Percentiles rank a stretch among this genome's conserved stretches.
phyloP scores from a whole-genome alignment of 2,329 filamentous ascomycete species.

The Chalara sp. region DNA sequence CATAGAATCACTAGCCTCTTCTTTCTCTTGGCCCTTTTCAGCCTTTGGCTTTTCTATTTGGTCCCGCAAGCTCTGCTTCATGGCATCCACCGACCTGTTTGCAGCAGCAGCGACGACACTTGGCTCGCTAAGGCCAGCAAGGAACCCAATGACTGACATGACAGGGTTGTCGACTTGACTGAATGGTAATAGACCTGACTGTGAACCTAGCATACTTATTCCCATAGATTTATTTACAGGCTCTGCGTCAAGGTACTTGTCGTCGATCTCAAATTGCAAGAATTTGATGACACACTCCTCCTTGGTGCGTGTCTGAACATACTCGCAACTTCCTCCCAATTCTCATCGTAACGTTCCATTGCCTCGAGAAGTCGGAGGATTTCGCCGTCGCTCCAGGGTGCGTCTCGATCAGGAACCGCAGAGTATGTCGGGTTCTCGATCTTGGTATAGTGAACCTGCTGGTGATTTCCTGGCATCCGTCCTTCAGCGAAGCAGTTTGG shows the following conservation, averaged over 20 bases:
- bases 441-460: conserved; percentile 75
- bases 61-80: conserved; percentile 72
- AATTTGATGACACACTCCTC: conserved; percentile 98
- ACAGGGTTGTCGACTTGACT: conserved; percentile 92
- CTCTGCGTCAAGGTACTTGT: conserved; percentile 88
- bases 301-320: conserved; percentile 83
- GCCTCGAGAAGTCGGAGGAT: conserved; percentile 84
- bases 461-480: conserved; percentile 73
- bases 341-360: conserved; percentile 87
- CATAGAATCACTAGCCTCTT: conserved; percentile 58
- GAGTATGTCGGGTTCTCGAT: conserved; percentile 84
- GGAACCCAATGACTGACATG: conserved; percentile 90
- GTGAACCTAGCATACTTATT: conserved; percentile 60
- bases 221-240: conserved; percentile 47
- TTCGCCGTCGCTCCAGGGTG: conserved; percentile 87
- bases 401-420: conserved; percentile 71
- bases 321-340: conserved; percentile 89
- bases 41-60: conserved; percentile 61
- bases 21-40: conserved; percentile 51
- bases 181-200: conserved; percentile 79
- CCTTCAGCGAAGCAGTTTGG: conserved; percentile 84
- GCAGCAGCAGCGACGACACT: conserved; percentile 86
- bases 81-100: conserved; percentile 77
- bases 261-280: conserved; percentile 91
- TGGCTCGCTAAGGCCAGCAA: conserved; percentile 86